These are phyloP conservation scores for Trypanosoma cruzi DNA, from an alignment of 208 protist genomes.

Conservation along the genomic window DNA sequence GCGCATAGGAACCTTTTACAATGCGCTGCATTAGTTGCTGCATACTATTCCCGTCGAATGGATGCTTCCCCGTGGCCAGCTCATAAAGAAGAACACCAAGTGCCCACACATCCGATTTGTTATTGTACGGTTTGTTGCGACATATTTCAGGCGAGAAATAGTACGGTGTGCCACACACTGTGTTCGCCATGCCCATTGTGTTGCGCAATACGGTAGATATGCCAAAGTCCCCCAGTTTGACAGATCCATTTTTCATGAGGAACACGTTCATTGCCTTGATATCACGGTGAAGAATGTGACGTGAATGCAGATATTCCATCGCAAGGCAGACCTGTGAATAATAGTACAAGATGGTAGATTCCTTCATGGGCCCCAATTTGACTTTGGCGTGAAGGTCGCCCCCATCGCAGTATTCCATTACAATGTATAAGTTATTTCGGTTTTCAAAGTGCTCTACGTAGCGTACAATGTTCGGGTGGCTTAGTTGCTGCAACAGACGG, in stretches of 20 bases:
- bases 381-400: conserved; percentile 81
- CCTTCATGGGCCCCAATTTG: conserved; percentile 79
- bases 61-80: conserved; percentile 84
- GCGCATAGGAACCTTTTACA: conserved; percentile 77
- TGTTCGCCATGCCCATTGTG: conserved; percentile 93
- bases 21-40: conserved; percentile 94
- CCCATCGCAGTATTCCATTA: conserved; percentile 94
- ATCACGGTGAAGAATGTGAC: conserved; percentile 94
- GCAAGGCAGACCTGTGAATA: conserved; percentile 93
- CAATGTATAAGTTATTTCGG: conserved; percentile 88
- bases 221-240: conserved; percentile 95
- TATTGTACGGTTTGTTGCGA: conserved; percentile 95
- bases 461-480: conserved; percentile 93
- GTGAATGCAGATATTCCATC: conserved; percentile 92
- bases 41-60: conserved; percentile 94
- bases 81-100: conserved; percentile 92
- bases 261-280: conserved; percentile 96
- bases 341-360: conserved; percentile 86
- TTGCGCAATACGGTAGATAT: conserved; percentile 92
- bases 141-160: conserved; percentile 97
- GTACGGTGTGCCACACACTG: conserved; percentile 94
- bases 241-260: conserved; percentile 90
- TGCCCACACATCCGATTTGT: conserved; percentile 96
- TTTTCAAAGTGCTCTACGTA: conserved; percentile 95
- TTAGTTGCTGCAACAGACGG: conserved; percentile 78